phyloP scores from a whole-genome alignment of 805 yeast genomes.

The Candida patagonica region DNA sequence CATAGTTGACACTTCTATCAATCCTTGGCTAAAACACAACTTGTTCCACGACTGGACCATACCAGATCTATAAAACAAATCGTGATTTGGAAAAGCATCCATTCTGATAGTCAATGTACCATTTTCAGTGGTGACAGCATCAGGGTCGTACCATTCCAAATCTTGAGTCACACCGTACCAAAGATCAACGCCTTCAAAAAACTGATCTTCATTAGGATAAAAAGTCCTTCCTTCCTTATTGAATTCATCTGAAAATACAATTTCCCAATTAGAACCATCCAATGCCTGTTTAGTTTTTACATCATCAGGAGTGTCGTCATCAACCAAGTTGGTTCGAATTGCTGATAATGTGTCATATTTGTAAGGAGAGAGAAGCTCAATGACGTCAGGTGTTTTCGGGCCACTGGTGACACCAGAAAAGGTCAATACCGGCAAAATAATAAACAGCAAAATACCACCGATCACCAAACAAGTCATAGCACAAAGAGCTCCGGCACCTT shows the following conservation, averaged over 20 bases:
- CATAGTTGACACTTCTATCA: constrained; percentile 62
- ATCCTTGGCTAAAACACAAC: constrained; percentile 80
- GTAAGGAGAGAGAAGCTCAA: constrained; percentile 44
- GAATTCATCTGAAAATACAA: constrained; percentile 89
- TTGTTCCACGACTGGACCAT: constrained; percentile 92
- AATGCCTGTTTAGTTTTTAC: constrained; percentile 42
- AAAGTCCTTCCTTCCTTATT: constrained; percentile 84
- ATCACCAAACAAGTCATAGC: constrained; percentile 44
- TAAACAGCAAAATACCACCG: constrained; percentile 60
- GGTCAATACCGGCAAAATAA: constrained; percentile 76
- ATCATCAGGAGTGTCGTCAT: constrained; percentile 58
- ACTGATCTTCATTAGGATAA: constrained; percentile 85
- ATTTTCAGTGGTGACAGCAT: constrained; percentile 66
- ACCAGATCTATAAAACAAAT: constrained; percentile 76
- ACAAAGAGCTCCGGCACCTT: constrained; percentile 27
- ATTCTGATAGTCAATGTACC: constrained; percentile 61
- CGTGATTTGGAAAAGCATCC: constrained; percentile 78
- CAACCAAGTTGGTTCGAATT: constrained; percentile 52
- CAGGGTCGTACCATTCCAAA: constrained; percentile 93
- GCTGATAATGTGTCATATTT: constrained; percentile 49
- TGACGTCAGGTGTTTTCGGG: constrained; percentile 9
- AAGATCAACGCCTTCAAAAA: constrained; percentile 76
- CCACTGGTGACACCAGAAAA: constrained; percentile 53
- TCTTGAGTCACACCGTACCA: constrained; percentile 83
- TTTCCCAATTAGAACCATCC: constrained; percentile 59